phyloP scores from a whole-genome alignment of 2,329 filamentous ascomycete species.

The Madurella mycetomatis region DNA sequence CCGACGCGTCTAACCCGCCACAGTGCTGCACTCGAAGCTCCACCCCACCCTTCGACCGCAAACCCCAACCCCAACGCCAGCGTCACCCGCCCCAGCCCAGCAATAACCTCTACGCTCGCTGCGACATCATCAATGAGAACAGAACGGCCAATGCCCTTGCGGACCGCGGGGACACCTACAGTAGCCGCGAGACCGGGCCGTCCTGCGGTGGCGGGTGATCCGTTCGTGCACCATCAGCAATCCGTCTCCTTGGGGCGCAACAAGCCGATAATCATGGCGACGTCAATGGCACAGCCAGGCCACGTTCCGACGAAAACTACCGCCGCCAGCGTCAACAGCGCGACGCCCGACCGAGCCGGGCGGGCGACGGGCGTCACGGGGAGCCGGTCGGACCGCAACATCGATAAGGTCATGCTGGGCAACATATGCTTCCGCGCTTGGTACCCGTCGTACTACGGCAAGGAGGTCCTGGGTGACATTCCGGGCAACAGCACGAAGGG shows the following conservation, averaged over 20 bases:
- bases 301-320: conserved; percentile 10
- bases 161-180: background rate
- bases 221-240: conserved; percentile 12
- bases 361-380: conserved; percentile 25
- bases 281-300: conserved; percentile 14
- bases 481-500: conserved; percentile 28
- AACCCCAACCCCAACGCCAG: background rate
- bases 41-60: background rate
- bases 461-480: conserved; percentile 57
- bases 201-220: background rate
- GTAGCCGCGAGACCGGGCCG: background rate
- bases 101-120: background rate
- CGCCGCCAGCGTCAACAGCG: conserved; percentile 17
- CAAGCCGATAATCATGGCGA: conserved; percentile 25
- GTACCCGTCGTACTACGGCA: conserved; percentile 89
- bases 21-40: conserved; percentile 8
- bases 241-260: conserved; percentile 23
- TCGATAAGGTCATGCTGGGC: conserved; percentile 81
- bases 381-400: conserved; percentile 61
- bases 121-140: background rate
- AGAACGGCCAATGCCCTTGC: background rate
- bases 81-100: background rate
- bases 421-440: conserved; percentile 81
- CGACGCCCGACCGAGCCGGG: background rate
- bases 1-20: conserved; percentile 20